These are phyloP conservation scores for Colletotrichum sp. DNA, from an alignment of 2,329 filamentous ascomycete genomes.

Conservation along the genomic window DNA sequence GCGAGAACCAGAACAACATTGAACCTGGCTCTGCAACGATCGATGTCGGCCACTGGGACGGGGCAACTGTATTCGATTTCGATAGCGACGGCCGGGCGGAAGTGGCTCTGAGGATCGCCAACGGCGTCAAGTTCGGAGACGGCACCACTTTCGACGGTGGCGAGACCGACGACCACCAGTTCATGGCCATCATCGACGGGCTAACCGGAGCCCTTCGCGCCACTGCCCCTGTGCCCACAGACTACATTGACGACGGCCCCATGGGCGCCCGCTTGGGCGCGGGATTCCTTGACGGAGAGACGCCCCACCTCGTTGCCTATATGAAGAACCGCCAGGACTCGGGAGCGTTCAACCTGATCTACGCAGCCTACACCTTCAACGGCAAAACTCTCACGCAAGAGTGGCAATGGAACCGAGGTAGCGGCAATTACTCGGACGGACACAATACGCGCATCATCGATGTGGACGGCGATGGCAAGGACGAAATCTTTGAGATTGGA, in stretches of 20 bases:
- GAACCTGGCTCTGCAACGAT: slow-evolving; percentile 23
- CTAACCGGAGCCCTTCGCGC: slow-evolving; percentile 22
- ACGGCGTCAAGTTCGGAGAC: slow-evolving; percentile 25
- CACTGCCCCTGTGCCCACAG: background rate
- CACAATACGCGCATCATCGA: slow-evolving; percentile 29
- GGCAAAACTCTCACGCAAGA: slow-evolving; percentile 17
- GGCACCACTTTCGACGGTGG: slow-evolving; percentile 17
- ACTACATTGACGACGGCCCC: slow-evolving; percentile 12
- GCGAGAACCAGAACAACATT: slow-evolving; percentile 26
- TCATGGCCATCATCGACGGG: slow-evolving; percentile 26
- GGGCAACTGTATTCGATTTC: slow-evolving; percentile 28
- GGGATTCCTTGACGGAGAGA: slow-evolving; percentile 23
- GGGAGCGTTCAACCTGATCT: slow-evolving; percentile 14
- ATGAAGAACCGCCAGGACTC: slow-evolving; percentile 24
- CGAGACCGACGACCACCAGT: slow-evolving; percentile 21
- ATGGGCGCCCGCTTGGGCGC: slow-evolving; percentile 23
- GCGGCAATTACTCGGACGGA: slow-evolving; percentile 18
- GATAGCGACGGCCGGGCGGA: slow-evolving; percentile 26
- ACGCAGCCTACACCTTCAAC: slow-evolving; percentile 25
- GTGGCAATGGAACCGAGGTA: slow-evolving; percentile 26
- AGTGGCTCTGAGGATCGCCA: slow-evolving; percentile 27
- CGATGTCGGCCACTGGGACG: slow-evolving; percentile 27
- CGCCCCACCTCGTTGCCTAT: slow-evolving; percentile 22
- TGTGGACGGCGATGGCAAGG: slow-evolving; percentile 23
- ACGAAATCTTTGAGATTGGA: slow-evolving; percentile 26